These are phyloP conservation scores for Monilinia aucupariae DNA, from an alignment of 2,329 filamentous ascomycete species.

Conservation along the genomic window DNA sequence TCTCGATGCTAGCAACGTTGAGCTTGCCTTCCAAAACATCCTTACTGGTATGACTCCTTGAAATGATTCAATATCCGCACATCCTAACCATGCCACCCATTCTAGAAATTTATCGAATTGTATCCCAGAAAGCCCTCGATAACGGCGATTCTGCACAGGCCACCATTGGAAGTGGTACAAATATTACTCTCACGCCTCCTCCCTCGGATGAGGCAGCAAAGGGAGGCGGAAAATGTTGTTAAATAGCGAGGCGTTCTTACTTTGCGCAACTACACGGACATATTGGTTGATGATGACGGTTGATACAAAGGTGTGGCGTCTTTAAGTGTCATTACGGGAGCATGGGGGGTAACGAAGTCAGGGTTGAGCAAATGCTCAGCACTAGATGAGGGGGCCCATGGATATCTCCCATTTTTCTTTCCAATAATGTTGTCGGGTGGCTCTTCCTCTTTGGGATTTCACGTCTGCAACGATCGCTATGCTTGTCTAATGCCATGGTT, in stretches of 20 bases:
- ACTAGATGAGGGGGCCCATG: slow-evolving; percentile 17
- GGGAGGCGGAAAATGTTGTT: slow-evolving; percentile 72
- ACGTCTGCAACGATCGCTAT: slow-evolving; percentile 29
- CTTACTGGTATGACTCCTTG: slow-evolving; percentile 67
- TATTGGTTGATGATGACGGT: slow-evolving; percentile 25
- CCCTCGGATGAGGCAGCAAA: slow-evolving; percentile 71
- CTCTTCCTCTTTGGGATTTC: slow-evolving; percentile 23
- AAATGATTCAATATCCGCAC: not conserved
- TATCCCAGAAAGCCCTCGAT: slow-evolving; percentile 95
- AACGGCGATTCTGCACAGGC: slow-evolving; percentile 77
- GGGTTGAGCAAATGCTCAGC: slow-evolving; percentile 16
- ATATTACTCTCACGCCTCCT: slow-evolving; percentile 82
- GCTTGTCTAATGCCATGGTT: slow-evolving; percentile 20
- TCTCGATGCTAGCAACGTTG: slow-evolving; percentile 97
- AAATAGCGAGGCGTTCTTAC: slow-evolving; percentile 35
- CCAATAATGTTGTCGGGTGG: slow-evolving; percentile 20
- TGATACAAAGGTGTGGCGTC: slow-evolving; percentile 27
- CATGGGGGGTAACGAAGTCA: slow-evolving; percentile 22
- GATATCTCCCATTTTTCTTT: slow-evolving; percentile 18
- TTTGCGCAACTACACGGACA: slow-evolving; percentile 18
- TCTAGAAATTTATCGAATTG: slow-evolving; percentile 97
- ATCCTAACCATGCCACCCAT: slow-evolving; percentile 18
- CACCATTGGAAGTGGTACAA: slow-evolving; percentile 72
- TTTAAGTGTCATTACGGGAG: slow-evolving; percentile 21
- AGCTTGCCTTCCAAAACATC: slow-evolving; percentile 99